Evolutionary conservation across 257 asterid genomes (phyloP).

Genomic region (Solanum ossicruentum): DNA sequence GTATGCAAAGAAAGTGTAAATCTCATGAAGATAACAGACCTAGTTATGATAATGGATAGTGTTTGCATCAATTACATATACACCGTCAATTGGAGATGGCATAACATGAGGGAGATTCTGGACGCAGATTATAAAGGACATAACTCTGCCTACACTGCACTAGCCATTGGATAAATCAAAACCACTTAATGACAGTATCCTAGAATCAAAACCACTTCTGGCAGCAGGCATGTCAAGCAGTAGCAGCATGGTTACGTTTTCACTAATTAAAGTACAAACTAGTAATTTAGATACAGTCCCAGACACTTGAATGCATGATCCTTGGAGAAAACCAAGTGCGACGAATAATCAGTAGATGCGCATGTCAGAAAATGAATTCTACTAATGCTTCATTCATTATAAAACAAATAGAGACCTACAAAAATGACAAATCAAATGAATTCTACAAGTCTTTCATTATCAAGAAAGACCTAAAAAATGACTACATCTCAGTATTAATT

Average conservation of each 20-base stretch:
- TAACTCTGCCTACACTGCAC: neutral
- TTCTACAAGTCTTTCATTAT: neutral
- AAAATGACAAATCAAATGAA: neutral
- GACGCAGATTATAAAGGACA: neutral
- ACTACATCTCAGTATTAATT: no score
- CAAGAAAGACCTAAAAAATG: neutral
- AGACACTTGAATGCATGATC: neutral
- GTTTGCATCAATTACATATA: neutral
- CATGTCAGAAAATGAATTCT: neutral
- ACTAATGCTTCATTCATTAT: no score
- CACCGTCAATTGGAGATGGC: conserved; percentile 95
- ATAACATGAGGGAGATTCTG: conserved; percentile 93
- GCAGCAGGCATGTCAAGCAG: neutral
- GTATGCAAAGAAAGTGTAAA: neutral
- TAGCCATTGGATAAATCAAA: neutral
- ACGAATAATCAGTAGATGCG: neutral
- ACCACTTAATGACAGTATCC: neutral
- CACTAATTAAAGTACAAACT: neutral
- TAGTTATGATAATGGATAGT: neutral
- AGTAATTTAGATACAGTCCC: neutral
- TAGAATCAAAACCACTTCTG: neutral
- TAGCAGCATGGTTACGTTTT: neutral
- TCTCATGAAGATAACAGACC: neutral
- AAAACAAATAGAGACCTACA: neutral
- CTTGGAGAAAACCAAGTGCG: neutral